Evolutionary conservation across 345 rosid genomes (phyloP).

Genomic region (Populus euphratica): DNA sequence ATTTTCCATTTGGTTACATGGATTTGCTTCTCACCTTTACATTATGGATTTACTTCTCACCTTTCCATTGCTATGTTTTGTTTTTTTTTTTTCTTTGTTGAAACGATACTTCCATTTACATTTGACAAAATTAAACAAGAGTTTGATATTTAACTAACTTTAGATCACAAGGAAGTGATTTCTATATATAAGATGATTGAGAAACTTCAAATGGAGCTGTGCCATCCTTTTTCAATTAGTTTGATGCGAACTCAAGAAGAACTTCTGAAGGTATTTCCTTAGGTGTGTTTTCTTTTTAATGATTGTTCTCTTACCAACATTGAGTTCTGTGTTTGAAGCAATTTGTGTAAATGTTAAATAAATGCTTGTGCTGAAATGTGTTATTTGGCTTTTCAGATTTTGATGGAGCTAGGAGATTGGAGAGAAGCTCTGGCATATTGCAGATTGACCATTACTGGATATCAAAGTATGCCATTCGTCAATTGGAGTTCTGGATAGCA

Average conservation of each 20-base stretch:
- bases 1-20: background rate
- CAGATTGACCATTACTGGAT: conserved; percentile 66
- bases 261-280: conserved; percentile 60
- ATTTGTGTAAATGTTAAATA: background rate
- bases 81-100: background rate
- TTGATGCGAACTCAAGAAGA: conserved; percentile 78
- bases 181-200: conserved; percentile 49
- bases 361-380: conserved; percentile 9
- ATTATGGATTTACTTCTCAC: background rate
- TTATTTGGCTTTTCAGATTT: conserved; percentile 45
- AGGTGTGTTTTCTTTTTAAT: conserved; percentile 3
- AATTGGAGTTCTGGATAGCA: background rate
- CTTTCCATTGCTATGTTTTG: background rate
- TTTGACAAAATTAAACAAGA: background rate
- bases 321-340: background rate
- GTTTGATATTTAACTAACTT: conserved; percentile 34
- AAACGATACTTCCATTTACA: background rate
- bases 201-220: conserved; percentile 60
- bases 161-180: conserved; percentile 51
- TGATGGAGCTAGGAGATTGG: conserved; percentile 83
- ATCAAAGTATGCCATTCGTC: conserved; percentile 62
- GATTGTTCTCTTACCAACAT: background rate
- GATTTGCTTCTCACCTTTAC: background rate
- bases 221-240: conserved; percentile 65
- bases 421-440: conserved; percentile 65